Conservation (phyloP, 257 asterid species). For the Salvia splendens region DNA sequence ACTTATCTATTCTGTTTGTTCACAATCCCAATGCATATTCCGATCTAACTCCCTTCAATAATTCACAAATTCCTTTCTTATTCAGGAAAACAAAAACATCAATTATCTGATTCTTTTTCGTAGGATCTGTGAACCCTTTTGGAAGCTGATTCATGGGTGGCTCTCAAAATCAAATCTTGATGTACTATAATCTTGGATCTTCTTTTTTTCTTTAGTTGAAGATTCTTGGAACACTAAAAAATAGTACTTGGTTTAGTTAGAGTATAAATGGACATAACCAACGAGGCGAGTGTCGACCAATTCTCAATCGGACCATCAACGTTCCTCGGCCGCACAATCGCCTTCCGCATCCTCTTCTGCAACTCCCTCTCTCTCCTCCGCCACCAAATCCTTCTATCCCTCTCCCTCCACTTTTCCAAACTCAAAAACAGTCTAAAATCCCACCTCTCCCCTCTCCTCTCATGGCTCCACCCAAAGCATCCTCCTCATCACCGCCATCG, state of each 20-base stretch:
- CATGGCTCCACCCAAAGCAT: conserved; percentile 92
- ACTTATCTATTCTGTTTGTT: conserved; percentile 10
- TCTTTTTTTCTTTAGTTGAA: neutral
- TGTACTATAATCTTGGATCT: neutral
- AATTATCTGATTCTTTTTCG: neutral
- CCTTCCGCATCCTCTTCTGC: conserved; percentile 74
- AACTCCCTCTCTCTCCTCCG: conserved; percentile 64
- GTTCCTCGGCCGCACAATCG: conserved; percentile 70
- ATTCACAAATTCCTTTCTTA: neutral
- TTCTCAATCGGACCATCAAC: conserved; percentile 85
- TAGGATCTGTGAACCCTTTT: conserved; percentile 30
- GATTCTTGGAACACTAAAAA: no score
- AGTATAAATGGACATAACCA: conserved; percentile 65
- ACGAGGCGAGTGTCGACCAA: conserved; percentile 78
- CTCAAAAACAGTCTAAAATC: conserved; percentile 29
- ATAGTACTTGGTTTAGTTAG: no score
- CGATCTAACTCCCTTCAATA: neutral
- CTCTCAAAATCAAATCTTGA: conserved; percentile 26
- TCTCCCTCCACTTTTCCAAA: conserved; percentile 36
- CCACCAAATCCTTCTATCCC: conserved; percentile 41
- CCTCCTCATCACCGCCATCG: conserved; percentile 51
- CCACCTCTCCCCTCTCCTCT: conserved; percentile 50
- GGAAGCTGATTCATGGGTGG: conserved; percentile 24
- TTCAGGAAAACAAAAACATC: neutral
- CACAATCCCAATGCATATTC: conserved; percentile 15